Percentiles rank a stretch among this genome's conserved stretches.
These are phyloP conservation scores for Diplotaxis tenuifolia DNA, from an alignment of 345 rosid genomes.

Conservation along the genomic window DNA sequence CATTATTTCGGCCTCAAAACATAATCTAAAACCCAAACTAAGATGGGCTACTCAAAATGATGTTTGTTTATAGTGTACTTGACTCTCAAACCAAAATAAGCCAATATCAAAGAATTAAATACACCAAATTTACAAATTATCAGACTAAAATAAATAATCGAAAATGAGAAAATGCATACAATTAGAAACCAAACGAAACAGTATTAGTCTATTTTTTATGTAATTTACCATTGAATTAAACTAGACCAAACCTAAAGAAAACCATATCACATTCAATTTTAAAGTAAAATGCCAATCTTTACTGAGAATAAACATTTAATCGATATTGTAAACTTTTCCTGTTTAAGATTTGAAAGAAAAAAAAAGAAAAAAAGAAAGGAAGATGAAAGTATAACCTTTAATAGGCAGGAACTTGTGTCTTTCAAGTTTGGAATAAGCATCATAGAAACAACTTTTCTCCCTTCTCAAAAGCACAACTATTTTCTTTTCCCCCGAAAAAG, in stretches of 20 bases:
- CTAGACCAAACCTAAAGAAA: conserved; percentile 1
- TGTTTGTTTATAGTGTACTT: neutral
- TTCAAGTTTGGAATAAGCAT: conserved; percentile 41
- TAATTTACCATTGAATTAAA: neutral
- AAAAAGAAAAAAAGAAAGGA: neutral
- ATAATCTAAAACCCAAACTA: neutral
- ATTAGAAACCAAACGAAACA: neutral
- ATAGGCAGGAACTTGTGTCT: conserved; percentile 14
- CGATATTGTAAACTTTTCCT: conserved; percentile 1
- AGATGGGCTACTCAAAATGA: conserved; percentile 2
- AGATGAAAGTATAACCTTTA: conserved; percentile 31
- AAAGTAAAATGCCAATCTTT: neutral
- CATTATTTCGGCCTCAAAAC: neutral
- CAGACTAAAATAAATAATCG: neutral
- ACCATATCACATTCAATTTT: conserved; percentile 7
- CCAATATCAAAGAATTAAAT: neutral
- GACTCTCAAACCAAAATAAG: neutral
- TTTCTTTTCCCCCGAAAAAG: conserved; percentile 1
- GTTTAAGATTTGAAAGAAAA: conserved; percentile 9
- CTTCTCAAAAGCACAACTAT: conserved; percentile 31
- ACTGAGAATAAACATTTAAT: conserved; percentile 1
- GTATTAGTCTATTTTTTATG: conserved; percentile 1
- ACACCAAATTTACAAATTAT: neutral
- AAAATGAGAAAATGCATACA: neutral
- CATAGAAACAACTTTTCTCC: conserved; percentile 8